Evolutionary conservation across 768 basidiomycete species (phyloP).

Genomic region (Xanthoconium stramineum): DNA sequence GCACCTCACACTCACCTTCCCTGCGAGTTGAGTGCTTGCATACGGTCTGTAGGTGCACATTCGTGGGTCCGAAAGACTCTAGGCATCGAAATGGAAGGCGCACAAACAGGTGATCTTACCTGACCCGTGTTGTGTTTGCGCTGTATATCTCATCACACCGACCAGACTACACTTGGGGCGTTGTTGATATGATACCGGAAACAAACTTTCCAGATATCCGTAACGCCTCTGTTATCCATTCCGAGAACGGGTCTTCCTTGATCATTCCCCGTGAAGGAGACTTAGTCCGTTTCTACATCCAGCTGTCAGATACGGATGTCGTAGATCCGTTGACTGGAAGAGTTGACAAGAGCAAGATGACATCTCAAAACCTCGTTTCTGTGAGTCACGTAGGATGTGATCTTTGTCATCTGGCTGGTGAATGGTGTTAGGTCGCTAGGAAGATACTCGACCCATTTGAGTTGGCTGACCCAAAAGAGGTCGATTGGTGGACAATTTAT

Average conservation of each 20-base stretch:
- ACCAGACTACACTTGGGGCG: too few relatives aligned
- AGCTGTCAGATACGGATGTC: slow-evolving; percentile 50
- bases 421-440: slow-evolving; percentile 43
- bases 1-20: too few relatives aligned
- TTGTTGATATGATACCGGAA: slow-evolving; percentile 62
- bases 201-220: slow-evolving; percentile 79
- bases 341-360: slow-evolving; percentile 54
- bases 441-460: slow-evolving; percentile 55
- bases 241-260: too few relatives aligned
- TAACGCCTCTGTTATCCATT: slow-evolving; percentile 64
- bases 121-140: background rate
- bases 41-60: slow-evolving; percentile 32
- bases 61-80: too few relatives aligned
- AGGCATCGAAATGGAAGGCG: too few relatives aligned
- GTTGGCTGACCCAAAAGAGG: too few relatives aligned
- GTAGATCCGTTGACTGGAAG: too few relatives aligned
- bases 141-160: background rate
- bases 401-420: background rate
- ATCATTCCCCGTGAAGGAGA: too few relatives aligned
- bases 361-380: slow-evolving; percentile 51
- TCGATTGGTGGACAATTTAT: too few relatives aligned
- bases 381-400: too few relatives aligned
- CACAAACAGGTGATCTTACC: slow-evolving; percentile 34
- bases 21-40: background rate
- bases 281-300: too few relatives aligned